Evolutionary conservation across 805 yeast species (phyloP).

Genomic region (Candida alai): DNA sequence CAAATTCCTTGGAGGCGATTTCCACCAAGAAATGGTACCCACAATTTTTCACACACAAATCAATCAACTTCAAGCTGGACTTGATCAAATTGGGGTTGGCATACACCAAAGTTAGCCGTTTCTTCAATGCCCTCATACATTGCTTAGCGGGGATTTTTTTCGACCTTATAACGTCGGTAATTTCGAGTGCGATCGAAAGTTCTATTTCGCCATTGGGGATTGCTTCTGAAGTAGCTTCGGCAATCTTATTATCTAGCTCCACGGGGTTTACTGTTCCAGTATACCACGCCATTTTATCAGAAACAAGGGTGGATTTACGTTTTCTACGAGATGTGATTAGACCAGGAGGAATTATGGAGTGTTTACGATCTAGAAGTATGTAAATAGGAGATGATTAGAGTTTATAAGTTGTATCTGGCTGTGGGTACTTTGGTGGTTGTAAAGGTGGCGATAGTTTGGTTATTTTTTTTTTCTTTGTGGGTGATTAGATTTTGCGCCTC

Average conservation of each 20-base stretch:
- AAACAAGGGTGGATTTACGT: too few species aligned
- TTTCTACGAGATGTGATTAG: too few species aligned
- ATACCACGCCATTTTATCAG: conserved; percentile 66
- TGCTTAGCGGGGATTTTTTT: conserved; percentile 75
- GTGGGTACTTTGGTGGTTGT: too few species aligned
- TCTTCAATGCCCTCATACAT: conserved; percentile 81
- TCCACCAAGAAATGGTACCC: conserved; percentile 82
- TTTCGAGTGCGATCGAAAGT: conserved; percentile 65
- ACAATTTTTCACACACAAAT: conserved; percentile 88
- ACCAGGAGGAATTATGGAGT: too few species aligned
- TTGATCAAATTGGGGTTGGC: conserved; percentile 78
- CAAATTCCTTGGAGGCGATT: conserved; percentile 77
- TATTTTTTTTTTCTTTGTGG: too few species aligned
- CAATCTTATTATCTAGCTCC: conserved; percentile 59
- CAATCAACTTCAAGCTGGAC: conserved; percentile 72
- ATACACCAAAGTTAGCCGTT: conserved; percentile 54
- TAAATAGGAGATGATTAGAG: too few species aligned
- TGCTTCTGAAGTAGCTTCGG: conserved; percentile 80
- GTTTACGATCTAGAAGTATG: too few species aligned
- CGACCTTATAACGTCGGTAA: conserved; percentile 82
- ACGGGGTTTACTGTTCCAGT: conserved; percentile 30
- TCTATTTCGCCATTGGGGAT: conserved; percentile 91
- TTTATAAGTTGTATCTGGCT: too few species aligned
- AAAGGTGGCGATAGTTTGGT: too few species aligned
- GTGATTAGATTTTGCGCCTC: too few species aligned